Evolutionary conservation across 1,284 basidiomycete species (phyloP), one percentile per base, ranked within the genome.

Genomic region (Naganishia albida): DNA sequence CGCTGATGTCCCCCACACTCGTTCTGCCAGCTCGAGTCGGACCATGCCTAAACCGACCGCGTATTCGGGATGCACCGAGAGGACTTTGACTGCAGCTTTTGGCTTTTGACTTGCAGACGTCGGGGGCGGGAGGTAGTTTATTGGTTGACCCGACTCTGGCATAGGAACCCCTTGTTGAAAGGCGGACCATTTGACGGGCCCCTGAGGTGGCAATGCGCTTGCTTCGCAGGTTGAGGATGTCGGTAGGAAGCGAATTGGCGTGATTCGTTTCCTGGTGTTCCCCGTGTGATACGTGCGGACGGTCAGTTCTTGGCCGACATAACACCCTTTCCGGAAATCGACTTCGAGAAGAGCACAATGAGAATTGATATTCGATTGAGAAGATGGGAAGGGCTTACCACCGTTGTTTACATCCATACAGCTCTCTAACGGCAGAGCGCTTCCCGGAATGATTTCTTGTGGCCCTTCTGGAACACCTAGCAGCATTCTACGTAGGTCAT

Each of bases 301-400:
- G 0, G 95, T 98, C 46, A 99, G 82, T 74, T 99, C 96, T 81
- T 99, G 96, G 2, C 96, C 96, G 1, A 99, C 87, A 74, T 98
- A 99, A 77, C 96, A 99, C 7, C 96, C 96, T 80, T 99, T 99
- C 55, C 90, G 84, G 77, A 97, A 97, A 78, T 98, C 93, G 72
- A 99, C 93, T 94, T 72, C 4, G 12, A 7, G 56, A 64, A 18
- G 16, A 39, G 15, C n/a, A 12, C 20, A 53, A 44, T 2, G 18
- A 30, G 34, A 43, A 38, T 23, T n/a, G 15, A 23, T 52, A 26
- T 0, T 30, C 23, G 18, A 23, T 39, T 8, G 15, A 39, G n/a
- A 7, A 16, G 16, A 2, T 28, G 20, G 15, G 52, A 30, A 25
- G 1, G 10, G 81, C 88, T 81, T 72, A 94, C 92, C 80, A 74